These are phyloP conservation scores for Iris macrosiphon DNA, from an alignment of 106 monocot genomes.

Conservation along the genomic window DNA sequence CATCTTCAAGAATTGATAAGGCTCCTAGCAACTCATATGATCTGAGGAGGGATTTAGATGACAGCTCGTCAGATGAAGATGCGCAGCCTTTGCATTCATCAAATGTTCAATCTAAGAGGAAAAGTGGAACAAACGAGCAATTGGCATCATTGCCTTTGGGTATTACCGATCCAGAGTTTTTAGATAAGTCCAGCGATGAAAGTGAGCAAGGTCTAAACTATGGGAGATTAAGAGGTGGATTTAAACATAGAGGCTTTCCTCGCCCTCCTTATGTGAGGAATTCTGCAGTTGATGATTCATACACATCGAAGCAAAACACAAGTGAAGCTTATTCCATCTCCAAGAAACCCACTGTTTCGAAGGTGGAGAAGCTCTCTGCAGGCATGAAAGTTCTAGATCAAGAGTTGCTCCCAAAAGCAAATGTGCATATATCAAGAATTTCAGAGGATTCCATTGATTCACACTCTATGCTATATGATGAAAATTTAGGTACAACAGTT, in stretches of 20 bases:
- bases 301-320: neutral
- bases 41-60: neutral
- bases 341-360: conserved; percentile 9
- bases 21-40: neutral
- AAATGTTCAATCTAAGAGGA: neutral
- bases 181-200: conserved; percentile 14
- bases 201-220: conserved; percentile 20
- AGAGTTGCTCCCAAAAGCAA: neutral
- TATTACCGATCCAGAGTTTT: conserved; percentile 4
- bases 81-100: conserved; percentile 6
- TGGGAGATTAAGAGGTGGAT: conserved; percentile 55
- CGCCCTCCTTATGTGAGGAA: conserved; percentile 30
- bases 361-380: conserved; percentile 3
- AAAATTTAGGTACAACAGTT: conserved; percentile 3
- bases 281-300: conserved; percentile 13
- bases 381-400: conserved; percentile 1
- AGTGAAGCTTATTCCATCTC: neutral
- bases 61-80: conserved; percentile 2
- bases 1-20: neutral
- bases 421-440: conserved; percentile 7
- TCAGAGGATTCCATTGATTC: neutral
- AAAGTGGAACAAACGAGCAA: conserved; percentile 3
- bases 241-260: conserved; percentile 36
- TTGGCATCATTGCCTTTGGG: neutral
- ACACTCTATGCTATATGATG: neutral